phyloP scores from a whole-genome alignment of 1,284 basidiomycete species.

The Rhodotorula sp. region DNA sequence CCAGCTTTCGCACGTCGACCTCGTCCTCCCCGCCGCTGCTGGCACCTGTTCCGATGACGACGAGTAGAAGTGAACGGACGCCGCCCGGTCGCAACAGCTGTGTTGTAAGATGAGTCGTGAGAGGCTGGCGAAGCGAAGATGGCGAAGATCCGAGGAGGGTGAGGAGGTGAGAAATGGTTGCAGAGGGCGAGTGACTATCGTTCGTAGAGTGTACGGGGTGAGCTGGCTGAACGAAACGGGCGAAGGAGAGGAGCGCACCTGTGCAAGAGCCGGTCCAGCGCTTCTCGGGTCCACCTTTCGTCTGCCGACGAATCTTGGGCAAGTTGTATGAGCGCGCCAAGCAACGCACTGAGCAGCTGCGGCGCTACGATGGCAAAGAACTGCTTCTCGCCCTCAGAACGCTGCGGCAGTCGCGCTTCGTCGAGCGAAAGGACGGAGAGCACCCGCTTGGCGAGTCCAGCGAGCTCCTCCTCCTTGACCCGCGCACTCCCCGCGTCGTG shows the following conservation, averaged over 20 bases:
- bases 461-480: constrained; percentile 4
- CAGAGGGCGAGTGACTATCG: constrained; percentile 11
- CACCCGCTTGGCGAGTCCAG: not conserved
- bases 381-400: constrained; percentile 1
- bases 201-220: too few relatives aligned
- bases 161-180: constrained; percentile 18
- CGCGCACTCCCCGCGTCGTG: too few relatives aligned
- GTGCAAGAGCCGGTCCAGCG: not conserved
- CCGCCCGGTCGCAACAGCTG: constrained; percentile 40
- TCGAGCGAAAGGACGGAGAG: not conserved
- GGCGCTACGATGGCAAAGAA: constrained; percentile 17
- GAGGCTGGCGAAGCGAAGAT: not conserved
- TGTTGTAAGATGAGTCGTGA: constrained; percentile 29
- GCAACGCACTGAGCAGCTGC: constrained; percentile 21
- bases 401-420: not conserved
- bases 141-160: constrained; percentile 7
- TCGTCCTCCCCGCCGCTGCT: constrained; percentile 12
- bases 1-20: constrained; percentile 18
- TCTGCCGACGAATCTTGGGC: not conserved
- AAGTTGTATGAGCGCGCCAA: constrained; percentile 17
- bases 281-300: not conserved
- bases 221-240: not conserved
- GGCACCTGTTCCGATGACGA: constrained; percentile 30
- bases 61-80: constrained; percentile 37
- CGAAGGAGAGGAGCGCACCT: too few relatives aligned